phyloP scores from a whole-genome alignment of 768 basidiomycete genomes.

The Tricholoma furcatifolium region DNA sequence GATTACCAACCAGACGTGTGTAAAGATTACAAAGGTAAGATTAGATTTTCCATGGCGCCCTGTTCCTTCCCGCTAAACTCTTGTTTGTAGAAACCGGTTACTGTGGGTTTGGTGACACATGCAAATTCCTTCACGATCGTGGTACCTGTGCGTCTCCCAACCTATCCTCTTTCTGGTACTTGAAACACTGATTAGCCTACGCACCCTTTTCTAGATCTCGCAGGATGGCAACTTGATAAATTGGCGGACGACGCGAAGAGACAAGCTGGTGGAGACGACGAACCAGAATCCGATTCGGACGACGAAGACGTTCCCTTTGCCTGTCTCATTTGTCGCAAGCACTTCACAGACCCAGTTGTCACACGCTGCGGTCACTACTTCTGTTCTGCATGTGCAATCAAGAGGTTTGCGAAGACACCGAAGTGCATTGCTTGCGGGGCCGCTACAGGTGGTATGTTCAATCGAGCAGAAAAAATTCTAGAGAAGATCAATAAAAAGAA shows the following conservation, averaged over 20 bases:
- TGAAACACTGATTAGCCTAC: slow-evolving; percentile 13
- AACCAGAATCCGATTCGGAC: slow-evolving; percentile 66
- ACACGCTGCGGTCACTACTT: slow-evolving; percentile 98
- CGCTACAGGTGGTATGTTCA: slow-evolving; percentile 95
- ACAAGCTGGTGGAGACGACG: slow-evolving; percentile 60
- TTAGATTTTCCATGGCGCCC: background rate
- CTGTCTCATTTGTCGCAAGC: slow-evolving; percentile 95
- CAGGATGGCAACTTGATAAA: slow-evolving; percentile 98
- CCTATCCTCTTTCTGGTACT: slow-evolving; percentile 3
- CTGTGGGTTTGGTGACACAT: slow-evolving; percentile 98
- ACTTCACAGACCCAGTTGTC: slow-evolving; percentile 92
- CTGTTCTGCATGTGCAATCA: slow-evolving; percentile 93
- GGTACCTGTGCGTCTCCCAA: slow-evolving; percentile 72
- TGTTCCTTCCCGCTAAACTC: slow-evolving; percentile 2
- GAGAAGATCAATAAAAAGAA: slow-evolving; percentile 80
- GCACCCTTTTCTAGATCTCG: slow-evolving; percentile 60
- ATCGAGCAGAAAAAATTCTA: slow-evolving; percentile 90
- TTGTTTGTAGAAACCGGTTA: slow-evolving; percentile 84
- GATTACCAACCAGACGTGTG: slow-evolving; percentile 99
- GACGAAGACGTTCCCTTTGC: slow-evolving; percentile 95
- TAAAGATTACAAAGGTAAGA: slow-evolving; percentile 97
- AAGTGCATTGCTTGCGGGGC: slow-evolving; percentile 95
- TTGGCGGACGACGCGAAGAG: slow-evolving; percentile 75
- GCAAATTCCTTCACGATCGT: slow-evolving; percentile 98
- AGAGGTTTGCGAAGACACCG: slow-evolving; percentile 89